Percentiles rank a stretch among this genome's conserved stretches.
These are phyloP conservation scores for Solanum ossicruentum DNA, from an alignment of 257 asterid species.

Conservation along the genomic window DNA sequence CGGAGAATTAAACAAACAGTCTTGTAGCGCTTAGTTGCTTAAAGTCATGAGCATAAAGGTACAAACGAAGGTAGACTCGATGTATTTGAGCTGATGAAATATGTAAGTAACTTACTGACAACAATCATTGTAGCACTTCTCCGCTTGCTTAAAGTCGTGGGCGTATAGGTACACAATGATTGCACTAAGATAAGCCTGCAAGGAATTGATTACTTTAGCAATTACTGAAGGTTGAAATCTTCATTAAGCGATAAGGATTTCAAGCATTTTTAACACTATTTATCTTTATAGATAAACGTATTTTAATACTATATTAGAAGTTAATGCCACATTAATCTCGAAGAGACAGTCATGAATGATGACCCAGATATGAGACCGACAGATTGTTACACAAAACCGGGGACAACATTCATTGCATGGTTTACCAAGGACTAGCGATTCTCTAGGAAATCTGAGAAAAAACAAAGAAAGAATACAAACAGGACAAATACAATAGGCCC, in stretches of 20 bases:
- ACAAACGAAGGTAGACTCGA: neutral
- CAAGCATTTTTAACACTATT: neutral
- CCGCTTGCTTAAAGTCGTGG: slow-evolving; percentile 85
- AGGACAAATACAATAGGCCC: neutral
- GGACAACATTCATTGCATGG: neutral
- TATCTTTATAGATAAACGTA: neutral
- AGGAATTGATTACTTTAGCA: neutral
- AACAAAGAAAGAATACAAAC: neutral
- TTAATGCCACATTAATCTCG: neutral
- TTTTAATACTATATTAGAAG: neutral
- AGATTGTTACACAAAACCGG: neutral
- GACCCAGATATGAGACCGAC: neutral
- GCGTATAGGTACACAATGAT: slow-evolving; percentile 89
- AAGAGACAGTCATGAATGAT: neutral
- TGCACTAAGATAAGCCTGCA: slow-evolving; percentile 98
- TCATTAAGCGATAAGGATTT: neutral
- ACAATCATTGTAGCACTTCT: slow-evolving; percentile 92
- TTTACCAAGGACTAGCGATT: neutral
- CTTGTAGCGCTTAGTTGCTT: neutral
- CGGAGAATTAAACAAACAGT: neutral
- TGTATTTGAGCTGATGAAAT: neutral
- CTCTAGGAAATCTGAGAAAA: neutral
- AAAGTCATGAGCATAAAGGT: neutral
- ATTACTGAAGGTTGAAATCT: neutral
- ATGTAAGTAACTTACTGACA: slow-evolving; percentile 61